Base-by-base conservation (phyloP, 2,329 filamentous ascomycete species). In the Microsporum audouinii region DNA sequence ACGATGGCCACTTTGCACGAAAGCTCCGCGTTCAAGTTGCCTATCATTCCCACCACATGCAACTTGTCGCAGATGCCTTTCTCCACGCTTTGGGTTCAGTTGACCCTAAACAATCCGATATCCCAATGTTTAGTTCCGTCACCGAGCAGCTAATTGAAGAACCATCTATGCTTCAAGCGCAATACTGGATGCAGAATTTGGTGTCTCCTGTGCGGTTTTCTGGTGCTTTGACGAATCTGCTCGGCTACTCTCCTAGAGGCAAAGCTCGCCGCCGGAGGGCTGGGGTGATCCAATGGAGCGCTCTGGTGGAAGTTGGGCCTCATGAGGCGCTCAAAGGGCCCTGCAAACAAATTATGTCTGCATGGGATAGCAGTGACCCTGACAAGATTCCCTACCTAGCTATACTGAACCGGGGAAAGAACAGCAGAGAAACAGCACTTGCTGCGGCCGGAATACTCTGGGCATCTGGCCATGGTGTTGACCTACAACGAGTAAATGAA, bases 141-240 rank as follows among this genome's bases (percentile, higher is more conserved):
- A 63, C 63, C 7, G 66, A 65, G 31, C 12, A 62, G 6, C 14
- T 65, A 6, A 12, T 47, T 12, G 3, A 39, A 2, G 41, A 60
- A 7, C 27, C 51, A 1, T 27, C 66, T 14, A 23, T 23, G 17
- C 51, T 41, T 29, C 31, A 27, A 1, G 38, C 64, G 7, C 23
- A 60, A 3, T 71, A 73, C 53, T 73, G 71, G 71, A 64, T 62
- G 1, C 47, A 66, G 0, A 73, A 72, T 58, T 39, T 73, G 59
- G 58, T 65, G 2, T 66, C 63, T 0, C 65, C 68, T 2, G 72
- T 75, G 0, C 57, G 39, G 1, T 74, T 75, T 55, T 17, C 27
- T 14, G 5, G 12, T 23, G 53, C 29, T 23, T 6, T 51, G 3
- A 29, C 4, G 8, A n/a, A 27, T 4, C 7, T 51, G 5, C 14